A percentile compares a stretch with the other conserved stretches of the same genome.
These are phyloP conservation scores for Apiospora phragmitis DNA, from an alignment of 2,329 filamentous ascomycete genomes.

Conservation along the genomic window DNA sequence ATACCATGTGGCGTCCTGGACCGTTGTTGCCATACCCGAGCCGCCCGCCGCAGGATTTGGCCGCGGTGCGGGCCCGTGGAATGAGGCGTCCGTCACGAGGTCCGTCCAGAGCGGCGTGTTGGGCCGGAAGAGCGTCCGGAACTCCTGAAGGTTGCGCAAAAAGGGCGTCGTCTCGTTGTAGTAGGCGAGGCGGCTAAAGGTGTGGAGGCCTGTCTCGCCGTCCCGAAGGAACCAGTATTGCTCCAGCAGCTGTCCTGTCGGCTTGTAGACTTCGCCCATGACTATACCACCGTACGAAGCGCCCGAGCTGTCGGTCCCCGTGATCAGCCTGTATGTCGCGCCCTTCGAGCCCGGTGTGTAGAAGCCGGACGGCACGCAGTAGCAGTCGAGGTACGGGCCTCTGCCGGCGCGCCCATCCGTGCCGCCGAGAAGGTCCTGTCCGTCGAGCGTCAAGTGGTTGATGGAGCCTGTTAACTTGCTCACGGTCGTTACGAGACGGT, in stretches of 20 bases:
- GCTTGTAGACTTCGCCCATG: conserved; percentile 58
- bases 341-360: conserved; percentile 57
- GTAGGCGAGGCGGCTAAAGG: conserved; percentile 61
- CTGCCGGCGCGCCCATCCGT: conserved; percentile 43
- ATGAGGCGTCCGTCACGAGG: conserved; percentile 55
- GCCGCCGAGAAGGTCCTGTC: conserved; percentile 51
- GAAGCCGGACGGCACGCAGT: conserved; percentile 59
- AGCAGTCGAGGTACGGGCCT: conserved; percentile 63
- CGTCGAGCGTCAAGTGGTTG: conserved; percentile 36
- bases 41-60: conserved; percentile 41
- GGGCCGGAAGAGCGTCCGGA: conserved; percentile 62
- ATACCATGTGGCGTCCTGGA: conserved; percentile 60
- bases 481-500: conserved; percentile 38
- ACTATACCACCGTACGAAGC: conserved; percentile 58
- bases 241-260: conserved; percentile 59
- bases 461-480: conserved; percentile 39
- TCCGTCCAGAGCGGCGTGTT: conserved; percentile 63
- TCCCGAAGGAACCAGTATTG: conserved; percentile 67
- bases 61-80: conserved; percentile 48
- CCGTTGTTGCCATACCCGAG: conserved; percentile 52
- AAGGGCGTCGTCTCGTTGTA: conserved; percentile 57
- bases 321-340: conserved; percentile 50
- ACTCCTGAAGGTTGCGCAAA: conserved; percentile 59
- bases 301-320: conserved; percentile 49
- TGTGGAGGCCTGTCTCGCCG: conserved; percentile 62